Base-by-base conservation (phyloP, 805 yeast species). In the Candida jianshihensis region DNA sequence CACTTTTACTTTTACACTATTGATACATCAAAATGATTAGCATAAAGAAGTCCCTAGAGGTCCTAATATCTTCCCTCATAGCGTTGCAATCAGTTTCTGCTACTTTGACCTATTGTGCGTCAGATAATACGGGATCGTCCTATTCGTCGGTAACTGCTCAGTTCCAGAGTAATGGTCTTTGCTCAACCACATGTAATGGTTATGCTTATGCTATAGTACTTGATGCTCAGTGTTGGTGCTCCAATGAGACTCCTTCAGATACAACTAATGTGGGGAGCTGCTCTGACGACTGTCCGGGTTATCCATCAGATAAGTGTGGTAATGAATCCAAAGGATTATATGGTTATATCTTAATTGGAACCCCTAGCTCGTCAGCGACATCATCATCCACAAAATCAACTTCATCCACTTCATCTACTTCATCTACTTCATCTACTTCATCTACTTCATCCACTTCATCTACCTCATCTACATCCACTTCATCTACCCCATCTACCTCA, bases 181-280 rank as follows among this genome's bases (percentile, higher is more conserved):
- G 87, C 50, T 47, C 63, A 3, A 63, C 58, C 31, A 53, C 60
- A 16, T 79, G 86, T 49, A 14, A 37, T 2, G 71, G 71, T 7
- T 69, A 60, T 42, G 64, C 73, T 9, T 74, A 66, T 39, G 86
- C 76, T 14, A 66, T 79, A 28, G 56, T 78, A 26, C 75, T 63
- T 44, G 65, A 62, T n/a, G 42, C 57, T 26, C 26, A 59, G 31
- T 79, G 87, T 53, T 80, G 81, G 80, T 79, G 87, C 51, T 66
- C 83, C 6, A 66, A 78, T 47, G 42, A 48, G 8, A 54, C 67
- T 16, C 85, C 86, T 0, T 61, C 49, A 1, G 44, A 52, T 14
- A 63, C 77, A 0, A 61, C 60, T 0, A 42, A 48, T 20, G 27
- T 61, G 10, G 31, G 47, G 12, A 33, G 47, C 8, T 69, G 75